Evolutionary conservation across 148 eudicot genomes (phyloP), one percentile per base, ranked within the genome.

Genomic region (Fagopyrum esculentum): DNA sequence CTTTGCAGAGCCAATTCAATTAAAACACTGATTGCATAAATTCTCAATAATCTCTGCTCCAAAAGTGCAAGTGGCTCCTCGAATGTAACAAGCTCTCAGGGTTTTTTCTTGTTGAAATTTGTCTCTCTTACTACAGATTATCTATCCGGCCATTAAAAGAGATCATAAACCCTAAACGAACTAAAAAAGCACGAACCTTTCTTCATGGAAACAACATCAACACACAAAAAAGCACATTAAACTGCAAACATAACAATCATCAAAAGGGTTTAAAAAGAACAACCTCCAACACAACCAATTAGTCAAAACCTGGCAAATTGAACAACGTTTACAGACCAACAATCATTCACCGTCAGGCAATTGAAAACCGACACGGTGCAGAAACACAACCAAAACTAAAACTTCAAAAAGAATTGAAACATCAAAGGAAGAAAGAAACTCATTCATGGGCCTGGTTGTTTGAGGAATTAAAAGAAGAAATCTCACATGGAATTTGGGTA

Each of bases 401-500:
- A 77, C 9, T 17, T 55, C 12, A 69, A 63, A 10, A 40, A 35
- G 47, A 1, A 12, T 17, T 45, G 29, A 54, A 66, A 30, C 8
- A 61, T 5, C 11, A 60, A 45, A 26, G 52, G 3, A 12, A 19
- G 26, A 57, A 47, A 6, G 4, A 2, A 63, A 74, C 72, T 55
- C 16, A 55, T n/a, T 4, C 15, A 45, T 5, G 52, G 26, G 22
- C 19, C 10, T 47, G 48, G 6, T 73, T 0, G 52, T 22, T 45
- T 19, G 6, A 70, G 44, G 45, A 4, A 61, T 29, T 69, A 55
- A 68, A 43, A 71, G 17, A 71, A 54, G 47, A 63, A 19, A 52
- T 8, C 16, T 70, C 91, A 93, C 98, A 93, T 2, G 98, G 98
- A 80, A 93, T 93, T 74, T 93, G 98, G 83, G 81, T 87, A 46